These are phyloP conservation scores for Stereum hirsutum DNA, from an alignment of 1,284 basidiomycete species.

Conservation along the genomic window DNA sequence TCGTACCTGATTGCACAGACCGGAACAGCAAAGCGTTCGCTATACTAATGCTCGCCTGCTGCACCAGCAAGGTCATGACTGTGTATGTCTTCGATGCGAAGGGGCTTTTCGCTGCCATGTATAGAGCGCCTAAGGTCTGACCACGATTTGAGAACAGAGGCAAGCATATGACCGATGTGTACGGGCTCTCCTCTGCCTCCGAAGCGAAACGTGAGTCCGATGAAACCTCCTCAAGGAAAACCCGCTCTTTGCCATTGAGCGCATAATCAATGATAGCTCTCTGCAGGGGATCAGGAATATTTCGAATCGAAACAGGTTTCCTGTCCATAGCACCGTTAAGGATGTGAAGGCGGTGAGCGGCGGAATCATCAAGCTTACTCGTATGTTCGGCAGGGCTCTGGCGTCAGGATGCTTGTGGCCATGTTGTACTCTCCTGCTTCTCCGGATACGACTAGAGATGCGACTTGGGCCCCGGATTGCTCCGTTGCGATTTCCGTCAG, in stretches of 20 bases:
- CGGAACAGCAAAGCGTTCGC: conserved; percentile 65
- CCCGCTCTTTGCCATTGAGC: conserved; percentile 52
- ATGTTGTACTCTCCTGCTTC: conserved; percentile 63
- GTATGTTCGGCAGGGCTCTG: conserved; percentile 55
- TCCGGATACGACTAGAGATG: conserved; percentile 57
- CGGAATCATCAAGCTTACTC: conserved; percentile 31
- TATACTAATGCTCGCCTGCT: conserved; percentile 67
- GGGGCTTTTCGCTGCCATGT: conserved; percentile 49
- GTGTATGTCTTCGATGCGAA: conserved; percentile 54
- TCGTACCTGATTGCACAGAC: conserved; percentile 59
- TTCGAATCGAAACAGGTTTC: conserved; percentile 48
- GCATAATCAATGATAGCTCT: conserved; percentile 58
- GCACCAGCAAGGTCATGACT: conserved; percentile 54
- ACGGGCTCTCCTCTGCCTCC: conserved; percentile 47
- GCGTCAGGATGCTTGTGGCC: conserved; percentile 52
- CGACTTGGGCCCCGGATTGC: conserved; percentile 54
- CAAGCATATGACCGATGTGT: conserved; percentile 55
- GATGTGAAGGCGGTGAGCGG: neutral
- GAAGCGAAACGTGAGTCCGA: conserved; percentile 56
- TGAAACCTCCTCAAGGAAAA: conserved; percentile 50
- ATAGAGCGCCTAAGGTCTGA: conserved; percentile 43
- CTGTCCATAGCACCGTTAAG: conserved; percentile 21
- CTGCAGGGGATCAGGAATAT: conserved; percentile 50
- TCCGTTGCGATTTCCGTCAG: conserved; percentile 64
- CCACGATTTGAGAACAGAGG: conserved; percentile 66